A percentile compares a stretch with the other conserved stretches of the same genome.
Evolutionary conservation across 768 basidiomycete species (phyloP).

Genomic region (Leucocoprinus birnbaumii): DNA sequence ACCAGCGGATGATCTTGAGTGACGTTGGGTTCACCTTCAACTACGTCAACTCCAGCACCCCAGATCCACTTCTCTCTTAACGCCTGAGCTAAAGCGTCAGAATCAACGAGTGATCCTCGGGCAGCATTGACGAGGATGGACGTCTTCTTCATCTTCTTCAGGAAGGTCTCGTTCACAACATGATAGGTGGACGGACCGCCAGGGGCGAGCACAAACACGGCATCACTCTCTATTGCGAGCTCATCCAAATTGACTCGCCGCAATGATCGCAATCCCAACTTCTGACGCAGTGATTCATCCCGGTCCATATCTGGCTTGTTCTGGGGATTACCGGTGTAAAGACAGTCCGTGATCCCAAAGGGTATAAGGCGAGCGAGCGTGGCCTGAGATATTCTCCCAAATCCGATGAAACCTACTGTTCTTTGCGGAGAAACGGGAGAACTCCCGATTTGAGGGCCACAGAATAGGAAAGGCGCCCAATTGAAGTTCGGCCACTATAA

Average conservation of each 20-base stretch:
- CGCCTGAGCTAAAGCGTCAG: conserved; percentile 82
- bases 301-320: conserved; percentile 44
- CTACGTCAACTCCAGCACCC: conserved; percentile 92
- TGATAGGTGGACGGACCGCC: conserved; percentile 71
- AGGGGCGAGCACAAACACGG: conserved; percentile 81
- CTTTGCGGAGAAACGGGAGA: conserved; percentile 45
- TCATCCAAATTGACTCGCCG: conserved; percentile 59
- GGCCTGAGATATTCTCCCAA: conserved; percentile 90
- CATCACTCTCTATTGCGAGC: conserved; percentile 77
- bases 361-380: conserved; percentile 75
- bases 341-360: conserved; percentile 74
- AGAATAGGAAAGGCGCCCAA: conserved; percentile 85
- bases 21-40: conserved; percentile 88
- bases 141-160: conserved; percentile 82
- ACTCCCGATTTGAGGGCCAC: conserved; percentile 77
- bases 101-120: conserved; percentile 87
- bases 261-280: conserved; percentile 37
- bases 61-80: conserved; percentile 78
- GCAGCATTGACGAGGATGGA: conserved; percentile 83
- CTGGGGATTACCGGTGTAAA: conserved; percentile 64
- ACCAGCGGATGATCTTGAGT: conserved; percentile 74
- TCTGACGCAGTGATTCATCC: conserved; percentile 28
- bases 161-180: conserved; percentile 66
- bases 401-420: conserved; percentile 90
- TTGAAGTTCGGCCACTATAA: conserved; percentile 72